Percentiles rank a stretch among this genome's conserved stretches.
phyloP scores from a whole-genome alignment of 1,284 basidiomycete genomes.

The Apiotrichum mycotoxinovorans region DNA sequence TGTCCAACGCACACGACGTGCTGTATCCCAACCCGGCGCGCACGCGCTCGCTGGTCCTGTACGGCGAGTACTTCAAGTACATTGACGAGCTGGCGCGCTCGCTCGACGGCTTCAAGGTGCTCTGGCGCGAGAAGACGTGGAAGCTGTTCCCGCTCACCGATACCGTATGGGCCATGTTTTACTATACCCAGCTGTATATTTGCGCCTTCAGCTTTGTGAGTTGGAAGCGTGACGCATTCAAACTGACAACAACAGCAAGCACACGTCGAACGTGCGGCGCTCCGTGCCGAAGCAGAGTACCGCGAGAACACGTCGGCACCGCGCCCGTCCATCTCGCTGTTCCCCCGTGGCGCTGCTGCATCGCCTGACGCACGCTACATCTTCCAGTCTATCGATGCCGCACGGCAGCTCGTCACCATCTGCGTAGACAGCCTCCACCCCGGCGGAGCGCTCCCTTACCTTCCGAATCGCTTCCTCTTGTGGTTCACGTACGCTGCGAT shows the following conservation, averaged over 20 bases:
- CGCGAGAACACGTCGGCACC: conserved; percentile 18
- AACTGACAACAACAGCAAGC: conserved; percentile 35
- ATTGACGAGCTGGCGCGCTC: conserved; percentile 46
- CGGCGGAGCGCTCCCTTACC: conserved; percentile 45
- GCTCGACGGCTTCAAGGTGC: conserved; percentile 46
- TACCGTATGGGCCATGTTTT: conserved; percentile 45
- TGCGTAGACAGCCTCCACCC: conserved; percentile 46
- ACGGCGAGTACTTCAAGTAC: conserved; percentile 48
- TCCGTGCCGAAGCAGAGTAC: conserved; percentile 42
- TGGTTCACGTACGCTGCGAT: conserved; percentile 50
- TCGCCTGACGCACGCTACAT: conserved; percentile 48
- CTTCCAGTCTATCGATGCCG: conserved; percentile 47
- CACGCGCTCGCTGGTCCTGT: conserved; percentile 43
- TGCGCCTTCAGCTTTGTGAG: conserved; percentile 50
- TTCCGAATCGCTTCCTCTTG: conserved; percentile 45
- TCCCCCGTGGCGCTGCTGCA: conserved; percentile 45
- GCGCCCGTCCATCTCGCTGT: conserved; percentile 35
- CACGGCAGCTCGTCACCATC: conserved; percentile 43
- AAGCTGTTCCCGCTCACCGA: conserved; percentile 39
- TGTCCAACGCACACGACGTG: conserved; percentile 49
- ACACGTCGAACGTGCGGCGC: conserved; percentile 47
- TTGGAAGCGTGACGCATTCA: neutral
- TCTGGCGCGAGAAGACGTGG: conserved; percentile 46
- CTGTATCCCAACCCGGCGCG: conserved; percentile 46
- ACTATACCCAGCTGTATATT: conserved; percentile 46